Evolutionary conservation across 2,329 filamentous ascomycete genomes (phyloP).

Genomic region (Aspergillus spinulosporus): DNA sequence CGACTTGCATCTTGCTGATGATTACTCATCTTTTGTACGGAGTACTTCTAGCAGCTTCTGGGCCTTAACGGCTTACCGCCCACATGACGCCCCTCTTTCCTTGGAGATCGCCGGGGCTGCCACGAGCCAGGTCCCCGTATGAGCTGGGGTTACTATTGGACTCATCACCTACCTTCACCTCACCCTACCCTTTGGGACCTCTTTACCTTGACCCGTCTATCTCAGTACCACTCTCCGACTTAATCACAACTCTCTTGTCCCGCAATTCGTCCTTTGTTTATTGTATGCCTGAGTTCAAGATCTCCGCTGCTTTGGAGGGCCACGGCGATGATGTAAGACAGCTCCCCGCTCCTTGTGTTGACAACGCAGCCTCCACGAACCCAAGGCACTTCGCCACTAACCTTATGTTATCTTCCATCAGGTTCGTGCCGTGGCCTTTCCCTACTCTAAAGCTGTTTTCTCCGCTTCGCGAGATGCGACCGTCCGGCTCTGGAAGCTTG

Average conservation of each 20-base stretch:
- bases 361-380: constrained; percentile 15
- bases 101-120: constrained; percentile 1
- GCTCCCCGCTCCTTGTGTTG: constrained; percentile 21
- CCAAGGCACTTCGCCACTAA: constrained; percentile 39
- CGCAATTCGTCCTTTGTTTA: constrained; percentile 15
- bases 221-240: not conserved
- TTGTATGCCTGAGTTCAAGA: constrained; percentile 80
- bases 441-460: constrained; percentile 68
- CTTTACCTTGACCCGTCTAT: not conserved
- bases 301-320: constrained; percentile 83
- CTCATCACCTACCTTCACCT: constrained; percentile 4
- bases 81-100: constrained; percentile 18
- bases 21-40: constrained; percentile 1
- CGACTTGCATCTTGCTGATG: not conserved
- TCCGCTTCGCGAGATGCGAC: constrained; percentile 91
- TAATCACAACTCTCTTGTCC: not conserved
- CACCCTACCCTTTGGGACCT: not conserved
- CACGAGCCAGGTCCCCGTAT: constrained; percentile 9
- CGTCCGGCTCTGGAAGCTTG: constrained; percentile 79
- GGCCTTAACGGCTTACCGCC: constrained; percentile 14
- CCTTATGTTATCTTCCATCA: constrained; percentile 60
- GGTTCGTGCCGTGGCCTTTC: constrained; percentile 85
- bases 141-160: not conserved
- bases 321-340: constrained; percentile 87
- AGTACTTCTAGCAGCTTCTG: constrained; percentile 20